Conservation (phyloP, 1,284 basidiomycete species). For the Cutaneotrichosporon sp. region DNA sequence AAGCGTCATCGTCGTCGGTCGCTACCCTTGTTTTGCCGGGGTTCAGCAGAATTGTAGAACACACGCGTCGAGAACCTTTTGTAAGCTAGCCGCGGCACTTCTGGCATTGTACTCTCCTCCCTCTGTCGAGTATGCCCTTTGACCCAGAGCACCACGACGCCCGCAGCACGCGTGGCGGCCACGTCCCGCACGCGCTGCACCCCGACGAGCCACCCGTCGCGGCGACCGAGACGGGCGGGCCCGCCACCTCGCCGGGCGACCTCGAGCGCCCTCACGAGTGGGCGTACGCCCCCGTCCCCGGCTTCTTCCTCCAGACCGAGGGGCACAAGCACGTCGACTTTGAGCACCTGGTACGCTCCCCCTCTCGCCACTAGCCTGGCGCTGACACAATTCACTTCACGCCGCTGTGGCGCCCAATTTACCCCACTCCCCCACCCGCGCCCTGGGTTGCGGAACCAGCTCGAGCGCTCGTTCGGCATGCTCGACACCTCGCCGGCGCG, state of each 20-base stretch:
- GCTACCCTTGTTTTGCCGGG: background rate
- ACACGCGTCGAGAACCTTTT: background rate
- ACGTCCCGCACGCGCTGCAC: constrained; percentile 5
- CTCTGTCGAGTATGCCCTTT: background rate
- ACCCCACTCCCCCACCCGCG: background rate
- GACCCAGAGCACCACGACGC: constrained; percentile 3
- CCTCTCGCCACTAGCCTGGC: background rate
- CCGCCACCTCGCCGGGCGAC: constrained; percentile 28
- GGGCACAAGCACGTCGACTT: constrained; percentile 37
- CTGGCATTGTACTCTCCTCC: background rate
- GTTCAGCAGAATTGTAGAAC: background rate
- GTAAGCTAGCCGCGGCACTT: background rate
- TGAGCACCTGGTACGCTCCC: constrained; percentile 41
- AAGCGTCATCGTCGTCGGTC: background rate
- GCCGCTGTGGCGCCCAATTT: background rate
- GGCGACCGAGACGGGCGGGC: constrained; percentile 39
- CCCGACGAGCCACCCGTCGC: constrained; percentile 43
- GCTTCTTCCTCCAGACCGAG: constrained; percentile 48
- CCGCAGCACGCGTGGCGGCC: background rate
- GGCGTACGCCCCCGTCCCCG: constrained; percentile 42
- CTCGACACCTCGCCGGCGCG: constrained; percentile 41
- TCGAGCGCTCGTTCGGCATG: constrained; percentile 45
- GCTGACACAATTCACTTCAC: background rate
- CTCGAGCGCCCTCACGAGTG: constrained; percentile 35
- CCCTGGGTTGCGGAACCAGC: constrained; percentile 29